Evolutionary conservation across 768 basidiomycete species (phyloP), one percentile per base, ranked within the genome.

Genomic region (Pleurotus tuoliensis): DNA sequence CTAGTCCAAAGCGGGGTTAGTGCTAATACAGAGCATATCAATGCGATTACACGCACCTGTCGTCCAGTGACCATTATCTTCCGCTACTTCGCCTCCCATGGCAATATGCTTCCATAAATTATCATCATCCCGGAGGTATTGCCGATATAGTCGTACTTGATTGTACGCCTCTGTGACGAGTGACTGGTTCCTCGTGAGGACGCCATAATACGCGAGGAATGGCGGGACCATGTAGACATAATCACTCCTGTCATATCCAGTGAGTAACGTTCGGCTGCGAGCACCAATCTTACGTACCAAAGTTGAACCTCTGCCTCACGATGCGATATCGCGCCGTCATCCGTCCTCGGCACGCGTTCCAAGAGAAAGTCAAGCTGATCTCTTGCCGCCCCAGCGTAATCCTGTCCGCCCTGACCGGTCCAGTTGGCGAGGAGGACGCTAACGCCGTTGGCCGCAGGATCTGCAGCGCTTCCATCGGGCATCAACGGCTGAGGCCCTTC

Each of bases 201-300:
- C 81, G 39, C 89, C 94, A 66, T 92, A 92, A 69, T 92, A 93
- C 0, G 92, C 90, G 8, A 94, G 70, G 67, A 93, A 95, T 0
- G 91, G 90, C 1, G 92, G 92, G 0, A 87, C 87, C 92, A 92
- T 92, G 67, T 86, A 92, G 11, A 89, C 78, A 52, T 78, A 92
- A 66, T 93, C 91, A 52, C 82, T 82, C 89, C 90, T 90, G 51
- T 34, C 1, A 50, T 4, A 46, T 27, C 15, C 58, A 6, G 25
- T 51, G 15, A 58, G 41, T 39, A 39, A 37, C 25, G 15, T 4
- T 11, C 27, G 8, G 40, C 18, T 3, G 15, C 20, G 27, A 47
- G 43, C 45, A 47, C 13, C 24, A 12, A 24, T 27, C 46, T 15
- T 25, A 38, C 34, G 12, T 25, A 25, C 55, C 39, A 47, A 4